Base-by-base conservation (phyloP, 352 stramenopile genomes). In the Phytophthora vignae region DNA sequence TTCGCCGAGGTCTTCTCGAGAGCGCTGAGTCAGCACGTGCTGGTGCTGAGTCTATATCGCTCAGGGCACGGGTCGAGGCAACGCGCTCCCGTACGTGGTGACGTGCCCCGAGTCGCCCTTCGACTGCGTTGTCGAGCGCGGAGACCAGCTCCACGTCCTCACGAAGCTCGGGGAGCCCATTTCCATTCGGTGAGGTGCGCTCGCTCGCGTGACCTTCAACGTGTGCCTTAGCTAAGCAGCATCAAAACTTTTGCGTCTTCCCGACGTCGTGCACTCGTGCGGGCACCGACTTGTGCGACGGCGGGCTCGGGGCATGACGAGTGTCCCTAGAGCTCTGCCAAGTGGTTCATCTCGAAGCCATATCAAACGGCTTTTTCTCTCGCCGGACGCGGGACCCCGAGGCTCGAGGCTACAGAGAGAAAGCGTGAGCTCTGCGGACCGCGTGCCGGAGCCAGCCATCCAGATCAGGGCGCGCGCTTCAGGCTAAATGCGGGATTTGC, bases 41-140 rank as follows among this genome's bases (percentile, higher is more conserved):
- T 91, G 4, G 76, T 87, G n/a, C 55, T 91, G 15, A 77, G 71
- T 2, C 71, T 91, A 49, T 88, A 85, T 61, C 71, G 69, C 79
- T 11, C 67, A 82, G 57, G 70, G 80, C 27, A 62, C 33, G 6
- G 55, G 63, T 6, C 73, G 78, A 3, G 81, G 83, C 12, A 91
- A 91, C 55, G 54, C 71, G 22, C 64, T 88, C 44, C 76, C 83
- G 27, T 90, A 89, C 67, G 76, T 89, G 56, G 80, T 81, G 53
- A 91, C 80, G n/a, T 87, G 80, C 55, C 83, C 83, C 4, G 65
- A 77, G n/a, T 71, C 53, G 25, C 49, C 54, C n/a, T 46, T 52
- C 0, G 64, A 64, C 21, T 63, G 81, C 25, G 61, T 54, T 4
- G 55, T 88, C 46, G 79, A 82, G 67, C 73, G 60, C 33, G 81